Percentiles rank a stretch among this genome's conserved stretches.
Evolutionary conservation across 345 rosid genomes (phyloP).

Genomic region (Corchorus capsularis): DNA sequence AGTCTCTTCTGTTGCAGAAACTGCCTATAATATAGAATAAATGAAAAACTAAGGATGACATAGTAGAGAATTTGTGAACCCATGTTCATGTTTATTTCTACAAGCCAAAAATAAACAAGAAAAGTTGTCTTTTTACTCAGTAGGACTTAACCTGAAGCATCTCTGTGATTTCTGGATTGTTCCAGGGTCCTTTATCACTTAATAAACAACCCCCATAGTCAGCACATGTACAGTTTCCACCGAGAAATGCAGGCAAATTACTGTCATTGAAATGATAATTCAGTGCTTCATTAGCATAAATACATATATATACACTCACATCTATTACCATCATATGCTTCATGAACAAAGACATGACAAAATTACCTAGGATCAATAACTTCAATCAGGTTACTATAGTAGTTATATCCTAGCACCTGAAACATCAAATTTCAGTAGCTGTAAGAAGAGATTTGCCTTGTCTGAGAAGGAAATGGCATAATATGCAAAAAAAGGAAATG

Average conservation of each 20-base stretch:
- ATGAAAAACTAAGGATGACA: not conserved
- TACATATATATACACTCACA: not conserved
- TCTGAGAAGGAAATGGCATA: not conserved
- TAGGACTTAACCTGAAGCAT: conserved; percentile 47
- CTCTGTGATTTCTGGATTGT: conserved; percentile 54
- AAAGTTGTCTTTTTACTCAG: not conserved
- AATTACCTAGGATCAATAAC: conserved; percentile 50
- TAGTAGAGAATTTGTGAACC: not conserved
- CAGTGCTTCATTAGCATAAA: not conserved
- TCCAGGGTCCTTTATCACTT: conserved; percentile 72
- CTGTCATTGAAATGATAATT: conserved; percentile 31
- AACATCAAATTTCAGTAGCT: conserved; percentile 1
- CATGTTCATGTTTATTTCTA: not conserved
- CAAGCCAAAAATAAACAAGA: not conserved
- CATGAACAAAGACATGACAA: not conserved
- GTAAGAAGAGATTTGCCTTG: not conserved
- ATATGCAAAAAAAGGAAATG: not conserved
- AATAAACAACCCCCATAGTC: conserved; percentile 61
- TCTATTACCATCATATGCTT: not conserved
- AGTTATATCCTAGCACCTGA: conserved; percentile 59
- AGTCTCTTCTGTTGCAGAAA: conserved; percentile 35
- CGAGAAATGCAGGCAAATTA: conserved; percentile 59
- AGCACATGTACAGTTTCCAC: conserved; percentile 65
- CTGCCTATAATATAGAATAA: conserved; percentile 30
- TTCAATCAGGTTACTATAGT: conserved; percentile 42